Evolutionary conservation across 2,329 filamentous ascomycete species (phyloP), one percentile per base, ranked within the genome.

Genomic region (Colletotrichum chrysophilum): DNA sequence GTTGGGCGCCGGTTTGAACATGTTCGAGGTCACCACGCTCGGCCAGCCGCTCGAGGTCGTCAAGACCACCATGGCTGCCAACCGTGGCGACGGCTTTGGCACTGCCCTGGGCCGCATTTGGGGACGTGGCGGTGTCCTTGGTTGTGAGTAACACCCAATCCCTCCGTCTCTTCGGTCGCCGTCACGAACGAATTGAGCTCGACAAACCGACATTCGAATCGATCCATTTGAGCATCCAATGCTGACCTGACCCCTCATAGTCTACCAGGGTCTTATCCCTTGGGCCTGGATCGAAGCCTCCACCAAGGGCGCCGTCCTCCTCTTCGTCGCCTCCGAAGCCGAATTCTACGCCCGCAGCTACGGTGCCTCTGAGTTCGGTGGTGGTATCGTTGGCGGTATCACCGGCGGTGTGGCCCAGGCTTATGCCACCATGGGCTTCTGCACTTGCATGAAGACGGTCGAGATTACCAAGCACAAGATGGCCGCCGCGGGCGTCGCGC

Each of bases 281-380:
- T 98, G 96, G 96, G 97, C 97, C 87, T 99, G 97, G 97, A 98
- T 99, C 88, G 97, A 99, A 92, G 97, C 97, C 85, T 98, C 96
- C 83, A 98, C 97, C 88, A 99, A 99, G 90, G 97, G 97, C 85
- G 97, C 97, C 82, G 97, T 99, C 81, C 94, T 99, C 83, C 95
- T 99, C 86, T 99, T 99, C 89, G 96, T 99, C 85, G 97, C 97
- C 80, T 98, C 96, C 82, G 97, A 99, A 88, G 96, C 96, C 87
- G 97, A 99, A 87, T 99, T 94, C 91, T 95, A 97, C 85, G 96
- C 96, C 81, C 95, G 94, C 83, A 89, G 90, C 79, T 91, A 93
- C 78, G 97, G 97, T 80, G 96, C 96, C 78, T 92, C 91, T 82
- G 94, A 97, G 86, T 98, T 99, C 86, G 89, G 94, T 67, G 92